Evolutionary conservation across 108 stramenopile genomes (phyloP).

Genomic region (Cyclostephanos tholiformis): DNA sequence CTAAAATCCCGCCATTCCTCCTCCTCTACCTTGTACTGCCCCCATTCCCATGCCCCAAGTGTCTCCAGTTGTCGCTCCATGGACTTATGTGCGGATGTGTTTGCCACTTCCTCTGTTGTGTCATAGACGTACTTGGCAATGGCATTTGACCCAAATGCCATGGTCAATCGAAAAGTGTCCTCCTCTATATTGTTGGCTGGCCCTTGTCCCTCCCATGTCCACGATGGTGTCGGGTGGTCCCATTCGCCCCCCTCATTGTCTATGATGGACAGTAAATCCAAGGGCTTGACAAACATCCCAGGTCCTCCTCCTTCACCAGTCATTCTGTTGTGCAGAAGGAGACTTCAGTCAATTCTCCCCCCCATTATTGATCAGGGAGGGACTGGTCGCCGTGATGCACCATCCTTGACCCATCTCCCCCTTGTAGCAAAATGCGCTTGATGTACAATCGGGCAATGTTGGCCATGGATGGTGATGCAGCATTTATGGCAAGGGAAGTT

Average conservation of each 20-base stretch:
- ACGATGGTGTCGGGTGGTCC: conserved; percentile 3
- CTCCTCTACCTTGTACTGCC: no score
- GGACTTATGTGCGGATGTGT: conserved; percentile 1
- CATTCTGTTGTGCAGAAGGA: neutral
- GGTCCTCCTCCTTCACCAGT: neutral
- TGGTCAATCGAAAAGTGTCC: conserved; percentile 43
- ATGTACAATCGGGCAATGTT: conserved; percentile 23
- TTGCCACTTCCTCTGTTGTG: neutral
- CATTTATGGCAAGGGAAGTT: neutral
- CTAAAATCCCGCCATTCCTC: no score
- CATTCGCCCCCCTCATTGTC: neutral
- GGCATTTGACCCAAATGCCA: conserved; percentile 24
- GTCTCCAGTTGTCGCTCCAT: conserved; percentile 38
- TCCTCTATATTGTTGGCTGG: conserved; percentile 4
- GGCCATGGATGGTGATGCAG: conserved; percentile 7
- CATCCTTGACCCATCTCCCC: conserved; percentile 5
- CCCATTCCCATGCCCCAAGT: no score
- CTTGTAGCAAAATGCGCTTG: conserved; percentile 1
- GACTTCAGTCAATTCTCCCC: neutral
- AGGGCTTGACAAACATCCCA: neutral
- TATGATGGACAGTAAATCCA: neutral
- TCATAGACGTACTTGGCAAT: neutral
- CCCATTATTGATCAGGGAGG: neutral
- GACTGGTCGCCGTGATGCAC: neutral
- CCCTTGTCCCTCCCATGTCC: neutral